Conservation (phyloP, 1,284 basidiomycete genomes). For the Ceratobasidium papillatum region DNA sequence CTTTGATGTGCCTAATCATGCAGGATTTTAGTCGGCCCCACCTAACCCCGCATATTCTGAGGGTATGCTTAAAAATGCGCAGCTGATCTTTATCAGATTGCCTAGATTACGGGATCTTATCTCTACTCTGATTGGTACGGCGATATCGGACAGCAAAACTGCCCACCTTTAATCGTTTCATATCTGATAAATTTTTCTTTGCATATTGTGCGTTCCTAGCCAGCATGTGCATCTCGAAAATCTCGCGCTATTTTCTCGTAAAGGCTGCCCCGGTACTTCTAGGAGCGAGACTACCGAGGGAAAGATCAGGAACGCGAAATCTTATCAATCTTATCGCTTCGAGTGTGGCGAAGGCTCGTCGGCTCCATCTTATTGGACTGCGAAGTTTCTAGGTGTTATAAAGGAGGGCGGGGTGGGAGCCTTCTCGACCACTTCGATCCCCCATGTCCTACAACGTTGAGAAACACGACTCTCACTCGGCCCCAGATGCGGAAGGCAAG, state of each 20-base stretch:
- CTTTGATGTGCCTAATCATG: neutral
- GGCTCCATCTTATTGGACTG: neutral
- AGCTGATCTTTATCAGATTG: conserved; percentile 11
- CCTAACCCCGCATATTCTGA: too few relatives aligned
- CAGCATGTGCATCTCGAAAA: neutral
- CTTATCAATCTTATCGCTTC: conserved; percentile 28
- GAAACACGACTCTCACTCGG: conserved; percentile 8
- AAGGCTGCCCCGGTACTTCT: neutral
- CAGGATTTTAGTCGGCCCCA: too few relatives aligned
- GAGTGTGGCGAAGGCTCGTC: neutral
- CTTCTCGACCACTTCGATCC: neutral
- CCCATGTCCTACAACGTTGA: conserved; percentile 20
- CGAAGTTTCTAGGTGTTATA: neutral
- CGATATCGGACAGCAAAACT: neutral
- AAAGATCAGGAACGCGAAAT: conserved; percentile 15
- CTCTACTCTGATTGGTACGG: neutral
- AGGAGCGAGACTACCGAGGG: neutral
- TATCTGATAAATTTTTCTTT: neutral
- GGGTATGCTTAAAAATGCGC: neutral
- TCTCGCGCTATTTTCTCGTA: neutral
- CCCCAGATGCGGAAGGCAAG: neutral
- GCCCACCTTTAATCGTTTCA: neutral
- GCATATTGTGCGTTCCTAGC: neutral
- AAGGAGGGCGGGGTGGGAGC: neutral
- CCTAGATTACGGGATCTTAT: conserved; percentile 11